Percentiles rank a stretch among this genome's conserved stretches.
phyloP scores from a whole-genome alignment of 441 rosid species.

The Cnidoscolus chayamansa region DNA sequence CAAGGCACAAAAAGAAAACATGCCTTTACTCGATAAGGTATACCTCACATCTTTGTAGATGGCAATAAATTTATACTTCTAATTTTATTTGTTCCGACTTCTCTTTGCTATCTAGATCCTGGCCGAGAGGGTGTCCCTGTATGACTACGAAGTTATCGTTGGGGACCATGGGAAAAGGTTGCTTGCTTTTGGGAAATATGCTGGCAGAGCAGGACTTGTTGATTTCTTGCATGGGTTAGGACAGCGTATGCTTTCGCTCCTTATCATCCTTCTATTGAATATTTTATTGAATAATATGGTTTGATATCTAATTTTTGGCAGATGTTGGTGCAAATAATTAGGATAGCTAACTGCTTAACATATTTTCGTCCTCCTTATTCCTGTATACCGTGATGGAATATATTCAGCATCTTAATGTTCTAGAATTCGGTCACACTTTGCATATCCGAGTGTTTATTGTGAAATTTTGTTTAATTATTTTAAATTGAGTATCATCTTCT shows the following conservation, averaged over 20 bases:
- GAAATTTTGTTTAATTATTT: neutral
- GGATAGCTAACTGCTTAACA: neutral
- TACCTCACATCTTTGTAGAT: neutral
- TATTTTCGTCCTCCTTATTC: neutral
- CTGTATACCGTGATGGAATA: neutral
- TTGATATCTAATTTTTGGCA: neutral
- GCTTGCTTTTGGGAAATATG: constrained; percentile 86
- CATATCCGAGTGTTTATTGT: neutral
- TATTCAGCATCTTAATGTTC: neutral
- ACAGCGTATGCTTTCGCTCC: constrained; percentile 48
- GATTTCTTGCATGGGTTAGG: constrained; percentile 83
- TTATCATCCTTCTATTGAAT: constrained; percentile 4
- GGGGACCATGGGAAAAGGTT: constrained; percentile 68
- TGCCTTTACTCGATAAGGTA: constrained; percentile 87
- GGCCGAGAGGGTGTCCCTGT: constrained; percentile 64
- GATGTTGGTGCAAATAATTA: no score
- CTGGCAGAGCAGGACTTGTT: constrained; percentile 91
- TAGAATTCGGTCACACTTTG: neutral
- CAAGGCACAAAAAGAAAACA: constrained; percentile 87
- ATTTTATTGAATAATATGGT: neutral
- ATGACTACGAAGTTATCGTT: constrained; percentile 86
- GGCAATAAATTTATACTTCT: neutral
- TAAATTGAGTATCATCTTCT: neutral
- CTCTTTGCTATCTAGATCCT: constrained; percentile 42
- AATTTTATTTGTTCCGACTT: constrained; percentile 10